Conservation (phyloP, 1,284 basidiomycete genomes). For the Ceratobasidium sp. region DNA sequence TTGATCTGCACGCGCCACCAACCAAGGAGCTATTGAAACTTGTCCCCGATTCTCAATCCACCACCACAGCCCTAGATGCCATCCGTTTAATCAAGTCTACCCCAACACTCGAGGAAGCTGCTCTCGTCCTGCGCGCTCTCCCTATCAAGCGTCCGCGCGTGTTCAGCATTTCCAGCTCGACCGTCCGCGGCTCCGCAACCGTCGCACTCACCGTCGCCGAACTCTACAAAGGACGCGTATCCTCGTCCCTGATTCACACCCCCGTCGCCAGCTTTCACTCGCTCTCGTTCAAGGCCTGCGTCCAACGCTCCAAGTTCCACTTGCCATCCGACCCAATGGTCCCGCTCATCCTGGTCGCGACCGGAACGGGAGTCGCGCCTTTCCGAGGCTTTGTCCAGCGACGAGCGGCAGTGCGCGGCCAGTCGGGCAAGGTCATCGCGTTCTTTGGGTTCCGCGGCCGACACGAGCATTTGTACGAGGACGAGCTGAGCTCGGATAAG, state of each 20-base stretch:
- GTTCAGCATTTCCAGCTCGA: constrained; percentile 20
- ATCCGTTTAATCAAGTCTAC: constrained; percentile 11
- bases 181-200: constrained; percentile 17
- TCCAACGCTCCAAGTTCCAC: constrained; percentile 34
- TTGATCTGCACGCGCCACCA: constrained; percentile 25
- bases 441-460: constrained; percentile 26
- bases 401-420: constrained; percentile 5
- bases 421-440: constrained; percentile 15
- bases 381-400: constrained; percentile 29
- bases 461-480: constrained; percentile 22
- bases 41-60: constrained; percentile 19
- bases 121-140: constrained; percentile 16
- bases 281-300: constrained; percentile 24
- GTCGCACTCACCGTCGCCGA: constrained; percentile 27
- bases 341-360: constrained; percentile 25
- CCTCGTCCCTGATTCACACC: constrained; percentile 5
- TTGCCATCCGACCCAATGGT: constrained; percentile 17
- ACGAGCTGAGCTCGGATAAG: constrained; percentile 19
- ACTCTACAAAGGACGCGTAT: constrained; percentile 31
- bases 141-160: constrained; percentile 28
- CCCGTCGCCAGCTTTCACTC: constrained; percentile 30
- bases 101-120: constrained; percentile 12
- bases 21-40: constrained; percentile 11
- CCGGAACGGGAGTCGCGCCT: constrained; percentile 21
- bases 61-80: constrained; percentile 5